Percentiles rank a stretch among this genome's conserved stretches.
These are phyloP conservation scores for Aechmea fasciata DNA, from an alignment of 176 grass and related monocot species.

Conservation along the genomic window DNA sequence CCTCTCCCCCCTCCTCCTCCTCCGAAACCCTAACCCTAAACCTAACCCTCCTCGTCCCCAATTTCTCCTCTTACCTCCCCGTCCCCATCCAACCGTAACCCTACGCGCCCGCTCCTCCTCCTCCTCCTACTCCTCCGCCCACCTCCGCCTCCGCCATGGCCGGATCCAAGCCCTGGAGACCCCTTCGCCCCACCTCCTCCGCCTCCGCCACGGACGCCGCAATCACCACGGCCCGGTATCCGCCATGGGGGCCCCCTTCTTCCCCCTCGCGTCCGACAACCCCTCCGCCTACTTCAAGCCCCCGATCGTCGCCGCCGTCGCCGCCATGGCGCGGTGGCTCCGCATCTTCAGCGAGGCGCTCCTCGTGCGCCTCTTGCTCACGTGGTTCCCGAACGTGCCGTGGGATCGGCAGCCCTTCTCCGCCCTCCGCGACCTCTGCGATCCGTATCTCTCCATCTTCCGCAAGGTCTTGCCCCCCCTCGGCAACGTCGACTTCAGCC, in stretches of 20 bases:
- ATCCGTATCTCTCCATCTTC: constrained; percentile 23
- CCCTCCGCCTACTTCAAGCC: background rate
- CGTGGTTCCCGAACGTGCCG: constrained; percentile 26
- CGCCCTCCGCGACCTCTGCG: constrained; percentile 23
- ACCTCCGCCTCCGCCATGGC: too few species aligned
- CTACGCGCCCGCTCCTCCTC: background rate
- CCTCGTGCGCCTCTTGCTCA: constrained; percentile 25
- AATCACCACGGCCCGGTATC: background rate
- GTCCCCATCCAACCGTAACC: background rate
- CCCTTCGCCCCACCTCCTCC: background rate
- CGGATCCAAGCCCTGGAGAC: too few species aligned
- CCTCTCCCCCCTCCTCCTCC: constrained; percentile 11
- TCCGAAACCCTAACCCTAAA: constrained; percentile 6
- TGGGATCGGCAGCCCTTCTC: constrained; percentile 27
- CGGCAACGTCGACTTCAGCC: constrained; percentile 18
- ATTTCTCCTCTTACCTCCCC: background rate
- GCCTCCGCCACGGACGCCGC: background rate
- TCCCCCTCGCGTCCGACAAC: constrained; percentile 1
- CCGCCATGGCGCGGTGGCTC: constrained; percentile 16
- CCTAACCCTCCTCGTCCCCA: background rate
- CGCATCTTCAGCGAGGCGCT: constrained; percentile 14
- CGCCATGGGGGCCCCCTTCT: background rate
- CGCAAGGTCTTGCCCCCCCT: constrained; percentile 16
- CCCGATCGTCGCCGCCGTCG: constrained; percentile 1
- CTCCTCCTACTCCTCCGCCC: background rate